Evolutionary conservation across 257 asterid genomes (phyloP).

Genomic region (Solanum phureja): DNA sequence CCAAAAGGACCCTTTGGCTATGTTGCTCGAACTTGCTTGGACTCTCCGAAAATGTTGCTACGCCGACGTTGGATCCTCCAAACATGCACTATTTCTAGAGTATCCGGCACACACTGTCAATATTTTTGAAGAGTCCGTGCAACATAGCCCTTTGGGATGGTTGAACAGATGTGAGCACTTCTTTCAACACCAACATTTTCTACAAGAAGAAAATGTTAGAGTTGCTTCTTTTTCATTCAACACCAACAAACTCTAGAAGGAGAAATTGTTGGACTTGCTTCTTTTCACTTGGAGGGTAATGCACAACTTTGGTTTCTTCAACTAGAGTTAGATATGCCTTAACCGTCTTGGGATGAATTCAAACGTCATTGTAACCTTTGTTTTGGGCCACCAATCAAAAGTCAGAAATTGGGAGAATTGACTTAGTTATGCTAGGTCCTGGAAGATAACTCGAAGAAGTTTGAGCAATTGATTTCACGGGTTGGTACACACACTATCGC

Average conservation of each 20-base stretch:
- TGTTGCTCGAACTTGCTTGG: neutral
- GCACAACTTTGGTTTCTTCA: neutral
- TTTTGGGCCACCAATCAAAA: neutral
- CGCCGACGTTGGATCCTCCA: neutral
- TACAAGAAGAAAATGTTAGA: neutral
- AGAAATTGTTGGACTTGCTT: neutral
- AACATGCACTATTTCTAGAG: neutral
- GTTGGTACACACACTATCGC: neutral
- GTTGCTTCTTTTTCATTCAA: neutral
- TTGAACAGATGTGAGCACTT: neutral
- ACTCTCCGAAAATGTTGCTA: neutral
- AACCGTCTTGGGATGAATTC: neutral
- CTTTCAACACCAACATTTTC: neutral
- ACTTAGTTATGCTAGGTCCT: neutral
- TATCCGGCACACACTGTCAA: neutral
- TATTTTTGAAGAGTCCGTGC: neutral
- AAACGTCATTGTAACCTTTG: neutral
- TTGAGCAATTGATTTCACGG: neutral
- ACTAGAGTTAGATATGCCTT: neutral
- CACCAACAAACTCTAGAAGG: neutral
- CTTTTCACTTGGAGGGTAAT: neutral
- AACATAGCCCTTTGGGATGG: neutral
- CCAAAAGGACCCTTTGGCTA: neutral
- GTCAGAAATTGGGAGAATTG: neutral
- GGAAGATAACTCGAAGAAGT: neutral